phyloP scores from a whole-genome alignment of 176 grass and related monocot genomes.

The Raddia guianensis region DNA sequence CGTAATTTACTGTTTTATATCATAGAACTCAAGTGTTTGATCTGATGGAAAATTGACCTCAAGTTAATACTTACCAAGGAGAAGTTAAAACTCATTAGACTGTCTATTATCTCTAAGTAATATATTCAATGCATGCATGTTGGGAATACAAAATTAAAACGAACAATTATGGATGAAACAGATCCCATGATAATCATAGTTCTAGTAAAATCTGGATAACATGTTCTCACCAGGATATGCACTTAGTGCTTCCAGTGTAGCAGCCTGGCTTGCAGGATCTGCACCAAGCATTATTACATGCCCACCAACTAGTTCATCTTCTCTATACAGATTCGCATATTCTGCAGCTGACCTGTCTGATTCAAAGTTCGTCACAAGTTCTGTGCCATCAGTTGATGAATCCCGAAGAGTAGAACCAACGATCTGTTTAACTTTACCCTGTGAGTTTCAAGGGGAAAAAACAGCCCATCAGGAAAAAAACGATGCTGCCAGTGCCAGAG shows the following conservation, averaged over 20 bases:
- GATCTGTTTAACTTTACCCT: slow-evolving; percentile 99
- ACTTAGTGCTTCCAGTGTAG: slow-evolving; percentile 67
- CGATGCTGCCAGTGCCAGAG: not conserved
- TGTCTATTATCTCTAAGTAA: too few relatives aligned
- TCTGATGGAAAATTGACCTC: too few relatives aligned
- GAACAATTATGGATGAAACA: not conserved
- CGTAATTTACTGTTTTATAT: too few relatives aligned
- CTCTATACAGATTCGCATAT: slow-evolving; percentile 72
- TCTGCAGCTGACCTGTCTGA: slow-evolving; percentile 74
- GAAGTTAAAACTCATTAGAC: too few relatives aligned
- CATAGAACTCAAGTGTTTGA: too few relatives aligned
- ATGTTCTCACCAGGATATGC: slow-evolving; percentile 76
- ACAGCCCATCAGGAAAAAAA: slow-evolving; percentile 31
- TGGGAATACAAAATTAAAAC: too few relatives aligned
- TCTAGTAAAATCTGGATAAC: slow-evolving; percentile 1
- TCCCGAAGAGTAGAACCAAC: slow-evolving; percentile 90
- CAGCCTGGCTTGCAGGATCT: slow-evolving; percentile 65
- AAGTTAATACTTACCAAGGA: too few relatives aligned
- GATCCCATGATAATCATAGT: slow-evolving; percentile 8
- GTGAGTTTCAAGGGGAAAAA: not conserved
- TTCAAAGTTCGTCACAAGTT: slow-evolving; percentile 87
- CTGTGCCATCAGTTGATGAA: slow-evolving; percentile 34
- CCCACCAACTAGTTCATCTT: slow-evolving; percentile 65
- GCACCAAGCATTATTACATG: slow-evolving; percentile 96
- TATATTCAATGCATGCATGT: too few relatives aligned